Conservation (phyloP, 1,284 basidiomycete genomes). For the Anthracocystis setariae region DNA sequence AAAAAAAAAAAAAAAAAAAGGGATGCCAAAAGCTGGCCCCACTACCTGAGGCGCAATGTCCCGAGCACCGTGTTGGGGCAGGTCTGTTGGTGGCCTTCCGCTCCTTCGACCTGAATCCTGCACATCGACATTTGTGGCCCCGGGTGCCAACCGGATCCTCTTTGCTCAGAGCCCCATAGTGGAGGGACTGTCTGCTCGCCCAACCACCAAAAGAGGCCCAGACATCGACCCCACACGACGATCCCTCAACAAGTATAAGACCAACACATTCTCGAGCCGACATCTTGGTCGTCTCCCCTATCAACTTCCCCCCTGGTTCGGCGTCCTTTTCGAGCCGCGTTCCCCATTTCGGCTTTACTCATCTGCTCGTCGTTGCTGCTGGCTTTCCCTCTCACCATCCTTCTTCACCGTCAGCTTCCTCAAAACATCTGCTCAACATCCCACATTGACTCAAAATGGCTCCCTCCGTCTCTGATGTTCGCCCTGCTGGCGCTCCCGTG, state of each 20-base stretch:
- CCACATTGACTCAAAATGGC: conserved; percentile 12
- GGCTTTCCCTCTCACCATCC: background rate
- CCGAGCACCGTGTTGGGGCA: no score
- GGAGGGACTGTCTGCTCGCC: no score
- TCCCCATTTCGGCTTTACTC: background rate
- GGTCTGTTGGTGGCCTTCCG: no score
- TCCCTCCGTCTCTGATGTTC: conserved; percentile 18
- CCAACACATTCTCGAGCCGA: background rate
- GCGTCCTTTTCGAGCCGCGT: background rate
- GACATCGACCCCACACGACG: background rate
- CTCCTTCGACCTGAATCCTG: no score
- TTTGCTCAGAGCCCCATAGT: no score
- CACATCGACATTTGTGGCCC: no score
- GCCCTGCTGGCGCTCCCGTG: conserved; percentile 3
- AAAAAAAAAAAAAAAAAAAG: no score
- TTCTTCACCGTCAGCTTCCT: background rate
- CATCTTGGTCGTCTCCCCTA: background rate
- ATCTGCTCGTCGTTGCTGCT: background rate
- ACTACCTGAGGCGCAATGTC: no score
- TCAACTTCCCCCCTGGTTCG: background rate
- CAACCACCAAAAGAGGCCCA: no score
- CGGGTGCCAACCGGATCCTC: no score
- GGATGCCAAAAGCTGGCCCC: no score
- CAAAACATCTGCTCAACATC: background rate
- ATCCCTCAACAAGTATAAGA: conserved; percentile 1